Evolutionary conservation across 495 filamentous ascomycete species (phyloP), one percentile per base, ranked within the genome.

Genomic region (Neurospora tetrasperma): DNA sequence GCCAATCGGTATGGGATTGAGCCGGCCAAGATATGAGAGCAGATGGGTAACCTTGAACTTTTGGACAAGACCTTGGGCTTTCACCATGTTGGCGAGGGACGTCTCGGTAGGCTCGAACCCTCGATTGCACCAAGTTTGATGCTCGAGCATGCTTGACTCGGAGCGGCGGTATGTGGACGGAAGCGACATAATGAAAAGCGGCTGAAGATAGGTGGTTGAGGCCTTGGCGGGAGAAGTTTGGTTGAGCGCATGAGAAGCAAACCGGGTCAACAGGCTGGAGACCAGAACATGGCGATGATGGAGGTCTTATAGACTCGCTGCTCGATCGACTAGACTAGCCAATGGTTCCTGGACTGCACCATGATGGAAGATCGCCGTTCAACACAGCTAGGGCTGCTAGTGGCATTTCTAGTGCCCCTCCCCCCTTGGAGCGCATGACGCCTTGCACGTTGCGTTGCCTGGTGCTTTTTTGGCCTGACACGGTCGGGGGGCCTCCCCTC

Each of bases 1-100:
- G 6, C 77, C 73, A 27, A 79, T 78, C 4, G 82, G 80, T 3
- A 84, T 72, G 5, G 86, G 85, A 73, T 87, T 87, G 38, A 75
- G 79, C 23, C 74, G 69, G 42, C 84, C 83, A 38, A 87, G 76
- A 54, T 85, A 85, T 12, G 85, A 86, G 69, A 87, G 81, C 18
- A 86, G 43, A 66, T 80, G 71, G 31, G 73, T 74, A 40, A 82
- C 40, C 41, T 79, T 81, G 75, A 78, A 74, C 43, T 73, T 76
- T n/a, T 72, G n/a, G 73, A 42, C 3, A 75, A 48, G 46, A 74
- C 46, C n/a, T 74, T 46, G 41, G 38, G 20, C 14, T 70, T 27
- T 16, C n/a, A 43, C 44, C 12, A 75, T 44, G 69, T 70, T 75
- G 70, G 82, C 76, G 42, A 82, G 72, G 35, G 82, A 81, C 5